Percentiles rank a stretch among this genome's conserved stretches.
Conservation (phyloP, 2,329 filamentous ascomycete species). For the Colletotrichum coccodes region DNA sequence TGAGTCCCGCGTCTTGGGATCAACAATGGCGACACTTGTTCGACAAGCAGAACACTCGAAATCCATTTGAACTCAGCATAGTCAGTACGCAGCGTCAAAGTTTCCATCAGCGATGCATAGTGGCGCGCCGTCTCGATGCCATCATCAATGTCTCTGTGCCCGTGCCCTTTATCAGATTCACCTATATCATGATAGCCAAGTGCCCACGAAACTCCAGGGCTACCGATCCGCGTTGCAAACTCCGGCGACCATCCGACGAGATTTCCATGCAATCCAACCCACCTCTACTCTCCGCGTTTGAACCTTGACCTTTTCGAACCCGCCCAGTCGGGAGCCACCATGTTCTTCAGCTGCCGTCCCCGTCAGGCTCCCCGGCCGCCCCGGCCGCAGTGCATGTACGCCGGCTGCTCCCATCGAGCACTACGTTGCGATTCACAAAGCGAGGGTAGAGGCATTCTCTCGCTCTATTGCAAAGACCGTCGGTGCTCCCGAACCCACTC, state of each 20-base stretch:
- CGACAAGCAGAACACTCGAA: background rate
- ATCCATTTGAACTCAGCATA: background rate
- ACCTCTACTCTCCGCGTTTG: background rate
- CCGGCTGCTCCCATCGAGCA: slow-evolving; percentile 21
- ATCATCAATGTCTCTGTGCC: background rate
- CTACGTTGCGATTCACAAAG: slow-evolving; percentile 29
- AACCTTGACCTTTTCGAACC: background rate
- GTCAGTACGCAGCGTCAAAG: no score
- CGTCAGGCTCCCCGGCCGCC: background rate
- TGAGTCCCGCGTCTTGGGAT: background rate
- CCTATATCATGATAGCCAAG: background rate
- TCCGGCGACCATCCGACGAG: background rate
- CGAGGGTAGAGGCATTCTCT: slow-evolving; percentile 6
- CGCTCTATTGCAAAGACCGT: slow-evolving; percentile 35
- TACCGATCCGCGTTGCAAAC: background rate
- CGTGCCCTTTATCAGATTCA: background rate
- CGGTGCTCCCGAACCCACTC: background rate
- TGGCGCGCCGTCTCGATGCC: background rate
- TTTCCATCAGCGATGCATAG: background rate
- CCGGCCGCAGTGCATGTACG: slow-evolving; percentile 17
- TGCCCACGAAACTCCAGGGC: background rate
- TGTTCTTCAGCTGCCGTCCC: slow-evolving; percentile 34
- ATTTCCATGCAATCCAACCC: background rate
- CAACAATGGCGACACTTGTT: background rate
- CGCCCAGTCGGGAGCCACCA: background rate